Conservation (phyloP, 2,329 filamentous ascomycete genomes). For the Pleurostoma richardsiae region DNA sequence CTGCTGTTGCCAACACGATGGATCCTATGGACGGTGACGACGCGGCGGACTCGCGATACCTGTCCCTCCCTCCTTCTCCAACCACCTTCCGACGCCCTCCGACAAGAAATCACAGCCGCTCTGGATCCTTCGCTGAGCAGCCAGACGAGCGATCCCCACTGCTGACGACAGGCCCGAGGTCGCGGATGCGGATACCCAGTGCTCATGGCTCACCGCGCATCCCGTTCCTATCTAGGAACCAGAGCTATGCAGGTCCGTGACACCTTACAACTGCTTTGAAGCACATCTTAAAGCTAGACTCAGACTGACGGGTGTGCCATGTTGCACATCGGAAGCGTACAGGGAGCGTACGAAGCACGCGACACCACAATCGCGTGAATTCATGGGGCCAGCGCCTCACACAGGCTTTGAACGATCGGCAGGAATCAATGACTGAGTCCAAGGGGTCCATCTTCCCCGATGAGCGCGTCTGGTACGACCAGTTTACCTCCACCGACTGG, state of each 20-base stretch:
- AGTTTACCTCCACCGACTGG: constrained; percentile 97
- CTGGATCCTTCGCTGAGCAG: constrained; percentile 11
- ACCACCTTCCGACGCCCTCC: constrained; percentile 17
- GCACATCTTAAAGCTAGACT: too few relatives aligned
- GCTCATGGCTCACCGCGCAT: constrained; percentile 12
- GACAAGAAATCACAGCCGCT: constrained; percentile 11
- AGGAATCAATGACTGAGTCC: constrained; percentile 56
- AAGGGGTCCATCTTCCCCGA: constrained; percentile 66
- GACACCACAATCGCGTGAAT: constrained; percentile 51
- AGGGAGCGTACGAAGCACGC: constrained; percentile 32
- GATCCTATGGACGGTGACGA: background rate
- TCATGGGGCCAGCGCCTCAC: constrained; percentile 59
- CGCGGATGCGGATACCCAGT: too few relatives aligned
- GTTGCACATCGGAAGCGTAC: background rate
- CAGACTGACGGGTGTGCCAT: too few relatives aligned
- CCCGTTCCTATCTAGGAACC: constrained; percentile 18
- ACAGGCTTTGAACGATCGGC: constrained; percentile 54
- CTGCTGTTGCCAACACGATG: too few relatives aligned
- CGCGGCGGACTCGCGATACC: constrained; percentile 5
- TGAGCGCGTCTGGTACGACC: constrained; percentile 96
- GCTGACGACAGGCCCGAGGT: constrained; percentile 9
- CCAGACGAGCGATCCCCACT: constrained; percentile 24
- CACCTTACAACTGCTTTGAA: too few relatives aligned
- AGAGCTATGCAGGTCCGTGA: constrained; percentile 19
- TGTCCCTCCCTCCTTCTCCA: constrained; percentile 23